Base-by-base conservation (phyloP, 139 green algal species). In the Coelastrella sp. region DNA sequence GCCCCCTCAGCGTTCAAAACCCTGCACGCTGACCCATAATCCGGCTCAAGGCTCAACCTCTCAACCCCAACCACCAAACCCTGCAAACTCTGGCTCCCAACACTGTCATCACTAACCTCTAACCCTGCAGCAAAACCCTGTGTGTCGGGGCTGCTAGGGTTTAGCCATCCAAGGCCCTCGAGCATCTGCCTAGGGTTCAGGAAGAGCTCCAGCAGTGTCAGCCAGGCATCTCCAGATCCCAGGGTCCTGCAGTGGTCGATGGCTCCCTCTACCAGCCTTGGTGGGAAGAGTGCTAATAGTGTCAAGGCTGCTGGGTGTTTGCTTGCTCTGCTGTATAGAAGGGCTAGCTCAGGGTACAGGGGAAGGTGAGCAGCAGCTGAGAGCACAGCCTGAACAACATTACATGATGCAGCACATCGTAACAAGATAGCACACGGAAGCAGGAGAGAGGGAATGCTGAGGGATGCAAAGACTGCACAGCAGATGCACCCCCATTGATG, bases 151-250 rank as follows among this genome's bases (percentile, higher is more conserved):
- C 25, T 30, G 62, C 69, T n/a, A 37, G 25, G 25, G 15, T 38
- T 41, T 35, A 64, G 53, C 53, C 53, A 64, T 21, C 53, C 53
- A 32, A 64, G 53, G 53, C 53, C 53, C 21, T 64, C n/a, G 5
- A 60, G 35, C 11, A 66, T 35, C 75, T 60, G n/a, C 41, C 25
- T 30, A 38, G 91, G 93, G 51, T 85, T 87, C 40, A 97, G 89
- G 75, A 97, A 87, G 50, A 96, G 88, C 41, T 93, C 88, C 83
- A 96, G 69, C 73, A 95, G 88, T 60, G 86, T 37, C 30, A 96
- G 84, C 63, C 88, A 89, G 25, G 69, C 78, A 43, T 92, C 85
- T 30, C 86, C 51, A 8, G 59, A 69, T 32, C 63, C 63, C 27
- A 85, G 63, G 4, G 79, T 34, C n/a, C 79, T 63, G 76, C 93